phyloP scores from a whole-genome alignment of 225 moss, liverwort and hornwort species.

The Rhytidiadelphus loreus region DNA sequence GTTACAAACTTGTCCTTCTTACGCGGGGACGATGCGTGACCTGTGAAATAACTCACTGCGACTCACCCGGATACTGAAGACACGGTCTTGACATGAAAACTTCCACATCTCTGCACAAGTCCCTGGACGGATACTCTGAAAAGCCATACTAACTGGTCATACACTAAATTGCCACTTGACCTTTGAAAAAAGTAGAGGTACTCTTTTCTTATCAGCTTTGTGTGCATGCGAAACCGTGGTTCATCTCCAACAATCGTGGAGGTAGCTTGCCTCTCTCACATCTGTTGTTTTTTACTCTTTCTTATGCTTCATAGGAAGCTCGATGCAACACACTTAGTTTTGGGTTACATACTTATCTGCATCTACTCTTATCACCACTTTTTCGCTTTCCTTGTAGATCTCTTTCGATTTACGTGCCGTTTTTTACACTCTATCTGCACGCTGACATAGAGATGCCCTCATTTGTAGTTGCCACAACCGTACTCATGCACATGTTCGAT shows the following conservation, averaged over 20 bases:
- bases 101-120: background rate
- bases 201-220: background rate
- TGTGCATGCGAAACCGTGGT: background rate
- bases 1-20: background rate
- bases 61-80: background rate
- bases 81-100: background rate
- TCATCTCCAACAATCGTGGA: slow-evolving; percentile 15
- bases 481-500: background rate
- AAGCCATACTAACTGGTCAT: background rate
- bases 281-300: background rate
- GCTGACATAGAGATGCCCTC: background rate
- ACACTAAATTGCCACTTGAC: background rate
- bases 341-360: background rate
- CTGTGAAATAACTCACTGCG: background rate
- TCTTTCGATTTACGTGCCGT: background rate
- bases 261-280: slow-evolving; percentile 17
- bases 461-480: background rate
- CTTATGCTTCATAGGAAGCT: background rate
- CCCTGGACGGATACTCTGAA: background rate
- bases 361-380: background rate
- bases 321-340: background rate
- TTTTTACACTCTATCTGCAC: background rate
- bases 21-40: background rate
- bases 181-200: background rate
- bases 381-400: background rate